Conservation (phyloP, 129 eudicot species). For the Logfia minima region DNA sequence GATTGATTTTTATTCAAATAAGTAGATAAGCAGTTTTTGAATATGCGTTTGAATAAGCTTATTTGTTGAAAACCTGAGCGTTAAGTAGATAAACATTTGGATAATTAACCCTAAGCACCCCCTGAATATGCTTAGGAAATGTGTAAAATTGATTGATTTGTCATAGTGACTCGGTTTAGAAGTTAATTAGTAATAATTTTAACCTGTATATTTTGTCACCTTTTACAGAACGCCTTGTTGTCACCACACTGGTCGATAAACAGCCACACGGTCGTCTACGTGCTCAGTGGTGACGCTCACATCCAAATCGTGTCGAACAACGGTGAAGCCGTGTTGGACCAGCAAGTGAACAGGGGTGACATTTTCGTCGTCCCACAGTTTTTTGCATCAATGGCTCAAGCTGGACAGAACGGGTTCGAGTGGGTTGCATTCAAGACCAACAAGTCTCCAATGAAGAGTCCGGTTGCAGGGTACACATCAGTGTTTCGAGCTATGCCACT, state of each 20-base stretch:
- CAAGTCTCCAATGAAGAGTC: slow-evolving; percentile 58
- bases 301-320: slow-evolving; percentile 49
- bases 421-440: slow-evolving; percentile 73
- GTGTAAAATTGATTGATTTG: too few relatives aligned
- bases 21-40: too few relatives aligned
- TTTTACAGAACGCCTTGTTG: slow-evolving; percentile 47
- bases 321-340: slow-evolving; percentile 51
- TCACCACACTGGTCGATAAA: slow-evolving; percentile 56
- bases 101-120: too few relatives aligned
- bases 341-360: slow-evolving; percentile 58
- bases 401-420: slow-evolving; percentile 62
- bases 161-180: too few relatives aligned
- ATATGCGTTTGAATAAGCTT: too few relatives aligned
- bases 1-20: background rate
- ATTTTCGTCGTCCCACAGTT: slow-evolving; percentile 75
- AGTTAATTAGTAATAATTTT: background rate
- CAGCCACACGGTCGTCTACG: slow-evolving; percentile 58
- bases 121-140: too few relatives aligned
- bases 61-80: too few relatives aligned
- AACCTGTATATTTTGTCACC: background rate
- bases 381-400: slow-evolving; percentile 41
- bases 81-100: too few relatives aligned
- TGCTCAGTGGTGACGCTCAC: slow-evolving; percentile 58
- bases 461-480: slow-evolving; percentile 68
- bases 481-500: slow-evolving; percentile 70